Base-by-base conservation (phyloP, 129 eudicot genomes). In the Chrysanthemum lavandulifolium region DNA sequence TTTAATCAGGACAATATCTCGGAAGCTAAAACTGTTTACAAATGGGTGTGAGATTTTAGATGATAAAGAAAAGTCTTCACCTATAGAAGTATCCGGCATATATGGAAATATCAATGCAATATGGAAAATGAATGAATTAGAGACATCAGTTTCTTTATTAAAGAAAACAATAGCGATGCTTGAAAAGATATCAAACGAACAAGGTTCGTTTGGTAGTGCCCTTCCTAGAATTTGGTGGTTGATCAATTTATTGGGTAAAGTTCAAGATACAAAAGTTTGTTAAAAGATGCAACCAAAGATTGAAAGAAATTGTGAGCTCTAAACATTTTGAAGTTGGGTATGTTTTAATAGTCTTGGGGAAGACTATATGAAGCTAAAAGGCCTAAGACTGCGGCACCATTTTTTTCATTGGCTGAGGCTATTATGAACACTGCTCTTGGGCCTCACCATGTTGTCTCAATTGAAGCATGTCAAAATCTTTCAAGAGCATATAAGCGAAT, bases 291-390 rank as follows among this genome's bases (percentile, higher is more conserved):
- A 3, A 84, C 83, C 0, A 90, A 73, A 86, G 88, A 60, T 82
- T 90, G 68, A 88, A 90, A 75, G 99, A 90, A 79, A 82, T 89
- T 73, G 90, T 90, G 65, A 96, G 99, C 29, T 61, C 96, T 4
- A 88, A 85, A 74, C 99, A 94, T 84, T 94, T 67, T 82, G 95
- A 91, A 13, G 90, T 94, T 10, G 98, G 96, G 19, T 87, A 93
- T 61, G 87, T 87, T 64, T 89, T 67, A 87, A 87, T 70, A 93
- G 90, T 62, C 73, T 93, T 75, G 98, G 97, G 8, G 94, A 93
- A 1, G 99, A 96, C 10, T 90, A 86, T 81, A 49, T 90, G 77
- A 96, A 88, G 75, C 73, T 90, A n/a, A 96, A 88, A 67, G 96
- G 43, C 97, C 91, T 33, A 88, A 94, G 64, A 86, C 97, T 13